phyloP scores from a whole-genome alignment of 495 filamentous ascomycete genomes.

The Penicillium ochrochloron region DNA sequence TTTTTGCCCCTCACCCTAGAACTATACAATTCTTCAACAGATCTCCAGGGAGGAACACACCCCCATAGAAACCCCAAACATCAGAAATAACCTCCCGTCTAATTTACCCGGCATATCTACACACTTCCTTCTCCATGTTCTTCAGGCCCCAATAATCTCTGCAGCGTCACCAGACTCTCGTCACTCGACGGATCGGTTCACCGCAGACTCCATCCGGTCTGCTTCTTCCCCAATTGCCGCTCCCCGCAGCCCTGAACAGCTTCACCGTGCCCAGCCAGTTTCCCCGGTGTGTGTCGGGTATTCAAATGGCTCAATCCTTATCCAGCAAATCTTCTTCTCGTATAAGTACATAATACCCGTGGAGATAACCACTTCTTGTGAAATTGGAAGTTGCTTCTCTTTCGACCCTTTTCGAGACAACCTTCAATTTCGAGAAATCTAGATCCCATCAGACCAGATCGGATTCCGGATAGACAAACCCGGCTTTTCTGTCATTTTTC shows the following conservation, averaged over 20 bases:
- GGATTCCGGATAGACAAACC: background rate
- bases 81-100: background rate
- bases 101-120: background rate
- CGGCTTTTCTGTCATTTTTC: background rate
- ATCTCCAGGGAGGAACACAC: background rate
- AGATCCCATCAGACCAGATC: background rate
- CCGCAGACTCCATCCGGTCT: constrained; percentile 49
- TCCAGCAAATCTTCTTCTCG: constrained; percentile 15
- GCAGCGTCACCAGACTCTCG: constrained; percentile 3
- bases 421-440: background rate
- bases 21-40: background rate
- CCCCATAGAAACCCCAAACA: background rate
- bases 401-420: background rate
- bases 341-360: constrained; percentile 23
- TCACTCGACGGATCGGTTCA: constrained; percentile 35
- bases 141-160: background rate
- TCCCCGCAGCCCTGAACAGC: constrained; percentile 39
- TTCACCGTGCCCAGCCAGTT: constrained; percentile 35
- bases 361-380: background rate
- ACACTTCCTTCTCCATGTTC: background rate
- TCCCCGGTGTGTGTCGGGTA: constrained; percentile 22
- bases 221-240: constrained; percentile 24
- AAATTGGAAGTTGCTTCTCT: constrained; percentile 1
- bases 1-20: background rate
- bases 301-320: constrained; percentile 34